Evolutionary conservation across 2,329 filamentous ascomycete species (phyloP), one percentile per base, ranked within the genome.

Genomic region (Epichloe bromicola): DNA sequence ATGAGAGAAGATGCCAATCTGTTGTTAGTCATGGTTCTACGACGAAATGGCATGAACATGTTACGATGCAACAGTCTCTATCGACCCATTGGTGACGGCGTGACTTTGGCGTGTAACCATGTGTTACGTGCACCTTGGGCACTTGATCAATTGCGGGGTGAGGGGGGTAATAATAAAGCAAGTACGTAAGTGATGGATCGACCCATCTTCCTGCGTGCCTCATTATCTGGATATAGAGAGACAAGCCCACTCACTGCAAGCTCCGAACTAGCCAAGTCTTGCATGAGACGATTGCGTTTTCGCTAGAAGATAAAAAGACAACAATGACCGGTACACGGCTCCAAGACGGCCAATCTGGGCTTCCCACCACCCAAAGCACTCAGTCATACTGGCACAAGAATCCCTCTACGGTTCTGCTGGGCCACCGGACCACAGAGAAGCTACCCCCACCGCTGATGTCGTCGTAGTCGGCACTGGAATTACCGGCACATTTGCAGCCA

Each of bases 391-490:
- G 86, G 86, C 85, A 86, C 61, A 75, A 72, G 49, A 74, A 85
- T 53, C 84, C 83, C 0, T 86, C 83, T 3, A 60, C 74, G 49
- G 72, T 74, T 52, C 74, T 91, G 5, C 66, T 80, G 0, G 81
- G 81, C n/a, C 82, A 88, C 60, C 75, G 79, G 15, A 83, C 83
- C 0, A 89, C 86, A 0, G 60, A 70, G 1, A 67, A 78, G 6
- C 69, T 90, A 20, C 86, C 86, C 65, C 65, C 3, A 67, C 71
- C 44, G 81, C 82, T 0, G 85, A 88, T 63, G 74, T 87, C 3
- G 76, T 88, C 4, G 74, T 91, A 23, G 72, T 91, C 4, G 86
- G 86, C 39, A 86, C 79, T 60, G 86, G 86, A 23, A 86, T 91
- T 58, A 85, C 85, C 2, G 86, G 86, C n/a, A 70, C 81, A 1